Conservation (phyloP, 345 rosid species). For the Syzygium jambos region DNA sequence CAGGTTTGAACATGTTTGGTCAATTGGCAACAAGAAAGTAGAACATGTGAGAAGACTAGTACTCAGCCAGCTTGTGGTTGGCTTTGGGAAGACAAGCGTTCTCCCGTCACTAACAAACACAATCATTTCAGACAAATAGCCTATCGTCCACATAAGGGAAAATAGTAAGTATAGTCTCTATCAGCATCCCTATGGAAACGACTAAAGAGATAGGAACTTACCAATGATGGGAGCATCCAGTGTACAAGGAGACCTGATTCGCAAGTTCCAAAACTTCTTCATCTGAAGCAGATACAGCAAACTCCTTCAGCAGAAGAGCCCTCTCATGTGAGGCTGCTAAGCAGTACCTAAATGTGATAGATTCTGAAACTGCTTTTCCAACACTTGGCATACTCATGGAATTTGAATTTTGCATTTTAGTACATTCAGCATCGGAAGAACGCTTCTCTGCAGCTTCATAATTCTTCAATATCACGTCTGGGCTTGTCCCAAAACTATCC, state of each 20-base stretch:
- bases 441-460: slow-evolving; percentile 31
- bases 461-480: slow-evolving; percentile 26
- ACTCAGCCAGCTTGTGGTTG: not conserved
- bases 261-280: slow-evolving; percentile 62
- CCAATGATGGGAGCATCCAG: slow-evolving; percentile 95
- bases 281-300: slow-evolving; percentile 55
- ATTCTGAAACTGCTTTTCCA: slow-evolving; percentile 49
- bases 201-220: slow-evolving; percentile 8
- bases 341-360: slow-evolving; percentile 63
- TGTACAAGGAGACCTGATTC: slow-evolving; percentile 62
- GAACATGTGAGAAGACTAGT: not conserved
- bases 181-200: not conserved
- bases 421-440: slow-evolving; percentile 53
- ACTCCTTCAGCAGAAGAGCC: slow-evolving; percentile 69
- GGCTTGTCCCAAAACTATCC: slow-evolving; percentile 12
- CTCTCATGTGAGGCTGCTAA: slow-evolving; percentile 67
- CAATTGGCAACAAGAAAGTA: not conserved
- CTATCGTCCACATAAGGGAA: not conserved
- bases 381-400: slow-evolving; percentile 18
- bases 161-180: not conserved
- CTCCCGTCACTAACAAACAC: not conserved
- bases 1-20: not conserved
- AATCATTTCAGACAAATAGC: not conserved
- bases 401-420: slow-evolving; percentile 35
- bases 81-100: not conserved